Evolutionary conservation across 345 rosid genomes (phyloP), one percentile per base, ranked within the genome.

Genomic region (Trapa incisa): DNA sequence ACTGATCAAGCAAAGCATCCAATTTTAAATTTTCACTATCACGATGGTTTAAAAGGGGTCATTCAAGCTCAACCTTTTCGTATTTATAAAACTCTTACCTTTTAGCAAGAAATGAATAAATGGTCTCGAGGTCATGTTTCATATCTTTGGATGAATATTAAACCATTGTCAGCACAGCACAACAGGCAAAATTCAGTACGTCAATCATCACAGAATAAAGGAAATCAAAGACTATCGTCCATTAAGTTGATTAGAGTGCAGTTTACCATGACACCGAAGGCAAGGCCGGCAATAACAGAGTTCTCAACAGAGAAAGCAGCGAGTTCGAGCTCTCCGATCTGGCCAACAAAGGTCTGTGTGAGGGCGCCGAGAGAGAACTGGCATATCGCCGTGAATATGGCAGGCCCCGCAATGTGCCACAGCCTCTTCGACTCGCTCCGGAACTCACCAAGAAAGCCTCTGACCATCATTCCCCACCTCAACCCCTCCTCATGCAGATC

Each of bases 351-450:
- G 2, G 94, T 90, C 72, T 85, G 97, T 48, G 97, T 93, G 32
- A 93, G 85, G 6, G 98, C 97, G 9, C 96, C 98, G 1, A 93
- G 84, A 8, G 97, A 93, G 78, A 88, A 90, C 73, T 93, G 96
- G 68, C 85, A 77, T 12, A 87, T 56, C 39, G 88, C 68, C 0
- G 94, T 90, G 77, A 93, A 85, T 32, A 93, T 93, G 0, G 97
- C 94, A 0, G 98, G 98, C 6, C 98, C 98, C 0, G 96, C 97
- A 50, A 93, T 39, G 50, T 74, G 63, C 98, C 97, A 93, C 6
- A 93, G 83, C 79, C 83, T 80, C 73, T 73, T 81, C 0, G 97
- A 93, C 75, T 93, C 98, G 38, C 64, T 10, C 0, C 89, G 78
- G 38, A 89, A 84, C 71, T 87, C 94, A 74, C 67, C 80, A 1